phyloP scores from a whole-genome alignment of 768 basidiomycete species.

The Mycena chlorophos region DNA sequence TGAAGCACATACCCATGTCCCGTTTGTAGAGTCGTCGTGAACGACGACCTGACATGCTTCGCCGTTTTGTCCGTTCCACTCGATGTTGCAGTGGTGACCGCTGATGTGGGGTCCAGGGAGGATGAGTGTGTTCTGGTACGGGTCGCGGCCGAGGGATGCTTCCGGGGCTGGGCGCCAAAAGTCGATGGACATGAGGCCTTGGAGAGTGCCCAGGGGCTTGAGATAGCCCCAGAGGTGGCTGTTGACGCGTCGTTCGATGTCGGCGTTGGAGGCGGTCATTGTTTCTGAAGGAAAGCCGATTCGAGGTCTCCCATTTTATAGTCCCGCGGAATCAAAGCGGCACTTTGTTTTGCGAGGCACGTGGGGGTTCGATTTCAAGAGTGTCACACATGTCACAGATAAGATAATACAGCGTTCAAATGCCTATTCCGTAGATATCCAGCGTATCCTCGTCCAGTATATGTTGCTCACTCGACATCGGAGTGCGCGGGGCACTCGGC shows the following conservation, averaged over 20 bases:
- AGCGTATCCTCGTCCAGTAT: slow-evolving; percentile 23
- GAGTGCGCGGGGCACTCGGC: slow-evolving; percentile 8
- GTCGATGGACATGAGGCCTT: slow-evolving; percentile 9
- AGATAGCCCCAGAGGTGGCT: slow-evolving; percentile 16
- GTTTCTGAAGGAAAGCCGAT: not conserved
- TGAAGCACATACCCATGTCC: slow-evolving; percentile 13
- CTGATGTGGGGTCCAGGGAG: slow-evolving; percentile 17
- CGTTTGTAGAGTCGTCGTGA: slow-evolving; percentile 4
- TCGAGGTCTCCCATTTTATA: not conserved
- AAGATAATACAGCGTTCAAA: not conserved
- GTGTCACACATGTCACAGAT: not conserved
- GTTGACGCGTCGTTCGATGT: not conserved
- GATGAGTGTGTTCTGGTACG: slow-evolving; percentile 1
- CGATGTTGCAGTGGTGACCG: slow-evolving; percentile 7
- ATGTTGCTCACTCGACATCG: slow-evolving; percentile 22
- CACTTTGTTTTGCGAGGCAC: not conserved
- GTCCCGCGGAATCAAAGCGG: not conserved
- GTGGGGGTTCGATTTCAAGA: not conserved
- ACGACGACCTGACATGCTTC: not conserved
- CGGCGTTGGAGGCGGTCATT: not conserved
- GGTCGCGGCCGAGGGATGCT: slow-evolving; percentile 8
- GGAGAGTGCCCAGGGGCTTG: not conserved
- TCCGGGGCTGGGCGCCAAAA: slow-evolving; percentile 12
- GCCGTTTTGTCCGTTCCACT: slow-evolving; percentile 12
- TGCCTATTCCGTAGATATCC: slow-evolving; percentile 26